Percentiles rank a stretch among this genome's conserved stretches.
phyloP scores from a whole-genome alignment of 805 yeast species.

The Ogataea glucozyma region DNA sequence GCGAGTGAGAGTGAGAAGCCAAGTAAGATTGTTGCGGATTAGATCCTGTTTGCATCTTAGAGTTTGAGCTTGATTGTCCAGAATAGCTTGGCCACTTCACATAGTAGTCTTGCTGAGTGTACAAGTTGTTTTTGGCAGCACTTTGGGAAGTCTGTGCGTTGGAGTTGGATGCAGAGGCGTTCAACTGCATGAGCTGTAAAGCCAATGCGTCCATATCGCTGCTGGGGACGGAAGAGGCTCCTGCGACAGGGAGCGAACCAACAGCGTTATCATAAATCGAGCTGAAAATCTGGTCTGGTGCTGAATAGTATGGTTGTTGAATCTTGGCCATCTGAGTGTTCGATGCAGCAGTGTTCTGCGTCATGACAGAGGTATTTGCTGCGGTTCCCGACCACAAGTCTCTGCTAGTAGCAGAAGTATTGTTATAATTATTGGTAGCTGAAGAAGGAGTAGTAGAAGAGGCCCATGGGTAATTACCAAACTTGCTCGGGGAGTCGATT shows the following conservation, averaged over 20 bases:
- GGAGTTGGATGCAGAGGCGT: constrained; percentile 15
- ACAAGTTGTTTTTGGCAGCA: constrained; percentile 5
- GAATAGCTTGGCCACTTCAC: constrained; percentile 22
- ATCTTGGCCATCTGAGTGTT: constrained; percentile 13
- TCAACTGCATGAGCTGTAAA: constrained; percentile 29
- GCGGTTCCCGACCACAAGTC: constrained; percentile 24
- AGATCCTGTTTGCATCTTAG: constrained; percentile 12
- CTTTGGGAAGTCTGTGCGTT: constrained; percentile 7
- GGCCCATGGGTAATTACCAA: constrained; percentile 20
- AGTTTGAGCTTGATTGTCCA: constrained; percentile 11
- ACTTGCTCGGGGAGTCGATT: constrained; percentile 15
- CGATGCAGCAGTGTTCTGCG: constrained; percentile 16
- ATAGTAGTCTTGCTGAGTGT: constrained; percentile 14
- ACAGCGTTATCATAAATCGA: constrained; percentile 16
- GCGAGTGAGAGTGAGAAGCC: constrained; percentile 8
- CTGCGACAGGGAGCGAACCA: constrained; percentile 12
- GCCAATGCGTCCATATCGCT: constrained; percentile 33
- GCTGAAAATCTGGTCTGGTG: constrained; percentile 17
- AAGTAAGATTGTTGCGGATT: constrained; percentile 13
- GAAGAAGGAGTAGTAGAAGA: constrained; percentile 16
- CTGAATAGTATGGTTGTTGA: constrained; percentile 16
- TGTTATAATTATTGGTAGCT: constrained; percentile 15
- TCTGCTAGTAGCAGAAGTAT: constrained; percentile 15
- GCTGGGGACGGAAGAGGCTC: constrained; percentile 16
- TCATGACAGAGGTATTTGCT: constrained; percentile 15